A percentile compares a stretch with the other conserved stretches of the same genome.
Evolutionary conservation across 2,329 filamentous ascomycete species (phyloP).

Genomic region (Ophiostoma piceae): DNA sequence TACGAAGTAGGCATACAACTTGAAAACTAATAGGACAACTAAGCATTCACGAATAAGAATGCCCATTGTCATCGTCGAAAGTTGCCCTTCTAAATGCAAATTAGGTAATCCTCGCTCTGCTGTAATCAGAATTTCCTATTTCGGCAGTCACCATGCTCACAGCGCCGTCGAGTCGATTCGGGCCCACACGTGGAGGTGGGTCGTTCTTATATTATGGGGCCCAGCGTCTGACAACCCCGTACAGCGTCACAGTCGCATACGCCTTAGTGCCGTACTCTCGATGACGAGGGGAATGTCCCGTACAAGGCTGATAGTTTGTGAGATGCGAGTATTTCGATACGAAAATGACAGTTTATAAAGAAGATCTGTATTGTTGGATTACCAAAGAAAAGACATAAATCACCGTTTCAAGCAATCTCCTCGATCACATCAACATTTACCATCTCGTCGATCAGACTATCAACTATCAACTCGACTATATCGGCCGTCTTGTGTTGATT

Average conservation of each 20-base stretch:
- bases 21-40: too few relatives aligned
- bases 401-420: too few relatives aligned
- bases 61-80: not conserved
- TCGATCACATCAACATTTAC: too few relatives aligned
- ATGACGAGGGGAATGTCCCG: too few relatives aligned
- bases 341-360: too few relatives aligned
- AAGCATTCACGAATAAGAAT: too few relatives aligned
- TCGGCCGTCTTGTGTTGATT: not conserved
- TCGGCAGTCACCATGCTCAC: not conserved
- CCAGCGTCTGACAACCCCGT: not conserved
- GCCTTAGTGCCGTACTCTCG: too few relatives aligned
- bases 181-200: not conserved
- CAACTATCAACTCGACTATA: not conserved
- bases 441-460: too few relatives aligned
- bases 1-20: too few relatives aligned
- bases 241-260: too few relatives aligned
- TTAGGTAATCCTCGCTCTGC: not conserved
- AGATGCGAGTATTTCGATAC: not conserved
- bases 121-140: slow-evolving; percentile 24
- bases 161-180: too few relatives aligned
- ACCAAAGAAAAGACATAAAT: not conserved
- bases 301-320: not conserved
- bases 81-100: not conserved
- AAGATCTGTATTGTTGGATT: not conserved
- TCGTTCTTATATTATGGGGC: not conserved